phyloP scores from a whole-genome alignment of 768 basidiomycete genomes.

The Glaciozyma martinii region DNA sequence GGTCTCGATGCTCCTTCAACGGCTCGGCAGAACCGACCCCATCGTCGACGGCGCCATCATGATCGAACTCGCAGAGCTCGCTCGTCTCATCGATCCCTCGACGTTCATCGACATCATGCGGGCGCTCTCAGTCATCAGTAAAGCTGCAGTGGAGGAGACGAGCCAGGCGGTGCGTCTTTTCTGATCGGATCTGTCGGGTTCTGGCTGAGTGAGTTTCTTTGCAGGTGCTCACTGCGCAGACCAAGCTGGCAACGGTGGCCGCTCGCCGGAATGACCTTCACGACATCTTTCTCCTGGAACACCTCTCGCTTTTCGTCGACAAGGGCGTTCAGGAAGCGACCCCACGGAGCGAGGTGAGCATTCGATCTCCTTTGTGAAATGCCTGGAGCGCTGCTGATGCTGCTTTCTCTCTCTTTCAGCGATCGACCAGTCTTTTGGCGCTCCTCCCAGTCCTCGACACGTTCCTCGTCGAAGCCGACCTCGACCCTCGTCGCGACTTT shows the following conservation, averaged over 20 bases:
- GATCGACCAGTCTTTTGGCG: slow-evolving; percentile 70
- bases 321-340: slow-evolving; percentile 51
- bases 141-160: slow-evolving; percentile 33
- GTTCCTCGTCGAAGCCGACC: slow-evolving; percentile 61
- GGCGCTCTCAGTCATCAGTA: slow-evolving; percentile 73
- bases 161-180: not conserved
- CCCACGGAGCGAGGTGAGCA: not conserved
- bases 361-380: too few species aligned
- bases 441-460: slow-evolving; percentile 85
- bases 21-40: slow-evolving; percentile 40
- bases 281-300: slow-evolving; percentile 68
- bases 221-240: slow-evolving; percentile 82
- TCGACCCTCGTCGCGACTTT: slow-evolving; percentile 54
- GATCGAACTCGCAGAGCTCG: slow-evolving; percentile 82
- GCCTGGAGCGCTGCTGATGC: not conserved
- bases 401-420: slow-evolving; percentile 42
- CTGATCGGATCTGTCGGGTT: not conserved
- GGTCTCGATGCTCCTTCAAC: slow-evolving; percentile 21
- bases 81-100: slow-evolving; percentile 62
- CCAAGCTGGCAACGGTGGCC: slow-evolving; percentile 55
- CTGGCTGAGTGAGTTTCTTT: not conserved
- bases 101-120: slow-evolving; percentile 76
- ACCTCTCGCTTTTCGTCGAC: slow-evolving; percentile 76
- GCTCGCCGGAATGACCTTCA: slow-evolving; percentile 65
- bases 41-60: slow-evolving; percentile 85